Conservation (phyloP, 2,329 filamentous ascomycete species). For the Xylaria sp. region DNA sequence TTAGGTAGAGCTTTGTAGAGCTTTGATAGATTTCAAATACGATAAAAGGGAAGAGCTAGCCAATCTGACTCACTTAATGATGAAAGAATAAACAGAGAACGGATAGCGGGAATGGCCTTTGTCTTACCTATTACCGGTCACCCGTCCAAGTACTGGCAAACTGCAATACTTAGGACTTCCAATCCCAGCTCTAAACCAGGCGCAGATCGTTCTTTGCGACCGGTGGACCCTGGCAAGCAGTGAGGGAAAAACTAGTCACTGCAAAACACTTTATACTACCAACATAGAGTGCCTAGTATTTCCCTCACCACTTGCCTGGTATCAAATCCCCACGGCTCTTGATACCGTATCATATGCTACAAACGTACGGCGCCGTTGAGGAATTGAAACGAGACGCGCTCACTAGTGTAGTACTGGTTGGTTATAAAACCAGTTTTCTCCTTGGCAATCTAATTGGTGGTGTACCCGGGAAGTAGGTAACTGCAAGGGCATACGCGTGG, state of each 20-base stretch:
- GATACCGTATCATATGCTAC: background rate
- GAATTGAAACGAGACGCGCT: background rate
- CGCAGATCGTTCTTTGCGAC: conserved; percentile 5
- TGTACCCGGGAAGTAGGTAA: too few relatives aligned
- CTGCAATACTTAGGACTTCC: too few relatives aligned
- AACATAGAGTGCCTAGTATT: too few relatives aligned
- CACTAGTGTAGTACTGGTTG: background rate
- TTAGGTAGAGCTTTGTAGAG: background rate
- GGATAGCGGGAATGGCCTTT: conserved; percentile 17
- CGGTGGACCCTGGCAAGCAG: conserved; percentile 6
- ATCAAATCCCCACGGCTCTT: background rate
- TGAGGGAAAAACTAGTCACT: too few relatives aligned
- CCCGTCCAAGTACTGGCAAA: too few relatives aligned
- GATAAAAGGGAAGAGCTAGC: background rate
- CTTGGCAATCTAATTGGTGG: conserved; percentile 3
- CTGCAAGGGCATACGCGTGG: conserved; percentile 13
- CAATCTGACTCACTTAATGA: background rate
- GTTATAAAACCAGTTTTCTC: conserved; percentile 8
- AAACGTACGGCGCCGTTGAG: background rate
- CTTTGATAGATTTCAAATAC: background rate
- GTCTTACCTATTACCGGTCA: background rate
- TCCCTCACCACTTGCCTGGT: background rate
- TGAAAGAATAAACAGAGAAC: background rate
- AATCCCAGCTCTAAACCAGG: background rate
- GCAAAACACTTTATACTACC: too few relatives aligned